Percentiles rank a stretch among this genome's conserved stretches.
phyloP scores from a whole-genome alignment of 441 rosid genomes.

The Mallotus japonicus region DNA sequence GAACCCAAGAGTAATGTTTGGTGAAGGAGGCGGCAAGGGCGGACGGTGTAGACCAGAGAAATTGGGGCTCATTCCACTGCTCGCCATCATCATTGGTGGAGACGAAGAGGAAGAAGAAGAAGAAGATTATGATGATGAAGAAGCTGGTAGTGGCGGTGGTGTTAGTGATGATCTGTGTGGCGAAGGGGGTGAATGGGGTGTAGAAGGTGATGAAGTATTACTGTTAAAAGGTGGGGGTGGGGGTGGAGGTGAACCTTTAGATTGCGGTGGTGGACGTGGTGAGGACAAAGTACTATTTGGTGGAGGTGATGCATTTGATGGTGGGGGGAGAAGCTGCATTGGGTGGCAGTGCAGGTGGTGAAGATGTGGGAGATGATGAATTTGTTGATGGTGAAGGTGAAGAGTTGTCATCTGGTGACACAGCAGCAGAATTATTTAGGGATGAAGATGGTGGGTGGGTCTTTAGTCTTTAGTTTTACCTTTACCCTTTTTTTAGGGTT shows the following conservation, averaged over 20 bases:
- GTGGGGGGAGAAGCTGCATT: slow-evolving; percentile 34
- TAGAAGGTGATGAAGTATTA: slow-evolving; percentile 17
- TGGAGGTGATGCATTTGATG: slow-evolving; percentile 30
- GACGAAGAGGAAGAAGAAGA: slow-evolving; percentile 37
- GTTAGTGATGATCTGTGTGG: slow-evolving; percentile 3
- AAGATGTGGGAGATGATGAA: slow-evolving; percentile 20
- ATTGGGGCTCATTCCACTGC: slow-evolving; percentile 45
- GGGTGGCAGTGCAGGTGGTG: slow-evolving; percentile 34
- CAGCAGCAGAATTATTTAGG: slow-evolving; percentile 17
- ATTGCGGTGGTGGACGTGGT: slow-evolving; percentile 2
- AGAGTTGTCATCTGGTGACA: slow-evolving; percentile 32
- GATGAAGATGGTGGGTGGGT: too few species aligned
- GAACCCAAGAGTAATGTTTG: slow-evolving; percentile 62
- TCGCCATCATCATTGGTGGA: slow-evolving; percentile 38
- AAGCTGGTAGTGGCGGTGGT: slow-evolving; percentile 11
- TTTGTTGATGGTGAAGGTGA: slow-evolving; percentile 33
- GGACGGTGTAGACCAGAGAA: slow-evolving; percentile 52
- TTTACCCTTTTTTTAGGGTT: too few species aligned
- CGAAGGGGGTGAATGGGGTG: slow-evolving; percentile 22
- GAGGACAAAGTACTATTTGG: slow-evolving; percentile 21
- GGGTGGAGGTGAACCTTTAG: slow-evolving; percentile 28
- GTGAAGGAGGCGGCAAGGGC: slow-evolving; percentile 76
- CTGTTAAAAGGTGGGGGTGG: slow-evolving; percentile 30
- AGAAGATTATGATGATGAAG: too few species aligned
- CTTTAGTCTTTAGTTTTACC: too few species aligned